Evolutionary conservation across 2,329 filamentous ascomycete genomes (phyloP).

Genomic region (Fusarium anguioides): DNA sequence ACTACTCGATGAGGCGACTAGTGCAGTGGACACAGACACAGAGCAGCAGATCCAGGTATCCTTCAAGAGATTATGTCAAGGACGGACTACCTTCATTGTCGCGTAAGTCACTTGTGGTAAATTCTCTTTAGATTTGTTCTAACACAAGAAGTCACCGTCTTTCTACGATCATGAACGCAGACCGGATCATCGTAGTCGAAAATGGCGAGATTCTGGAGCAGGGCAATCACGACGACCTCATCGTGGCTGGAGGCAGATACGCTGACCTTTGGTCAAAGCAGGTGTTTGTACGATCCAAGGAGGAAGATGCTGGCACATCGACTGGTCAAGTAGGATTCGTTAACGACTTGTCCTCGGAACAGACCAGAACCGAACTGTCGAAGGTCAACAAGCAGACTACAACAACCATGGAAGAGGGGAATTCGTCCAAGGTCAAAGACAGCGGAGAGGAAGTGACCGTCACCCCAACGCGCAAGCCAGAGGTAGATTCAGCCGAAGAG

Average conservation of each 20-base stretch:
- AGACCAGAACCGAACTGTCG: slow-evolving; percentile 49
- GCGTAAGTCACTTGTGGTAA: slow-evolving; percentile 58
- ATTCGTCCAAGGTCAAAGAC: slow-evolving; percentile 34
- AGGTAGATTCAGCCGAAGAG: slow-evolving; percentile 59
- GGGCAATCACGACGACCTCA: slow-evolving; percentile 69
- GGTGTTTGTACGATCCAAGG: slow-evolving; percentile 63
- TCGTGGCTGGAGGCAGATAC: slow-evolving; percentile 70
- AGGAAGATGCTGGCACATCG: slow-evolving; percentile 45
- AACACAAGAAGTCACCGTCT: slow-evolving; percentile 66
- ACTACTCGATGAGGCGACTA: slow-evolving; percentile 82
- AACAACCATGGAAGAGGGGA: slow-evolving; percentile 38
- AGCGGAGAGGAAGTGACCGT: slow-evolving; percentile 46
- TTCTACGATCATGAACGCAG: slow-evolving; percentile 77
- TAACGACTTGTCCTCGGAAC: slow-evolving; percentile 53
- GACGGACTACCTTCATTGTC: slow-evolving; percentile 74
- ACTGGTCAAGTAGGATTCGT: slow-evolving; percentile 45
- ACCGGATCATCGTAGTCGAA: slow-evolving; percentile 73
- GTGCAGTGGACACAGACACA: slow-evolving; percentile 77
- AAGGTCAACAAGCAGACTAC: slow-evolving; percentile 49
- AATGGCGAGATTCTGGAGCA: slow-evolving; percentile 72
- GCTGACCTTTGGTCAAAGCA: slow-evolving; percentile 74
- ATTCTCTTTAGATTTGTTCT: background rate
- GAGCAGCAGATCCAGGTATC: slow-evolving; percentile 75
- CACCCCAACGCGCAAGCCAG: slow-evolving; percentile 55
- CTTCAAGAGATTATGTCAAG: slow-evolving; percentile 66